phyloP scores from a whole-genome alignment of 1,139 yeast genomes.

The Nakaseomyces delphensis region DNA sequence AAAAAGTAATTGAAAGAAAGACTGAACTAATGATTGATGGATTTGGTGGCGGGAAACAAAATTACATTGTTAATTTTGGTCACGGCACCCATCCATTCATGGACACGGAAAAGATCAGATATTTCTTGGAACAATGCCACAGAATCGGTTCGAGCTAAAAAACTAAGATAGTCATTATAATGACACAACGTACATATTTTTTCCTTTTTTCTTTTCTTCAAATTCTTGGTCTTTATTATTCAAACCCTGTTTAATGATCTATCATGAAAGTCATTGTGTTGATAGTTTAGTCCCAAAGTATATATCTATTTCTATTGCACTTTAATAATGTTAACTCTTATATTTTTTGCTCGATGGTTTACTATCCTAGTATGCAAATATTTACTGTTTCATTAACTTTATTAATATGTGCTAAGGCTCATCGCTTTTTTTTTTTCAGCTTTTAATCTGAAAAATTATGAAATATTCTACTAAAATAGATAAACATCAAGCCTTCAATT shows the following conservation, averaged over 20 bases:
- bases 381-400: too few relatives aligned
- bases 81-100: conserved; percentile 97
- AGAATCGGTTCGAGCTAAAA: conserved; percentile 45
- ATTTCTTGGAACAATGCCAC: conserved; percentile 81
- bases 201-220: neutral
- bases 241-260: too few relatives aligned
- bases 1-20: conserved; percentile 67
- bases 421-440: too few relatives aligned
- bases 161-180: neutral
- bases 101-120: conserved; percentile 82
- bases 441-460: too few relatives aligned
- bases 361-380: too few relatives aligned
- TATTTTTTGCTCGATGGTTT: neutral
- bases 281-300: neutral
- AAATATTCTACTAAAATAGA: too few relatives aligned
- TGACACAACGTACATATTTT: too few relatives aligned
- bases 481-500: too few relatives aligned
- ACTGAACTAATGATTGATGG: conserved; percentile 83
- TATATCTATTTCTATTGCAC: neutral
- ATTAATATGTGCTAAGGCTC: too few relatives aligned
- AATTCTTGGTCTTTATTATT: neutral
- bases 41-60: conserved; percentile 85
- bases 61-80: conserved; percentile 88
- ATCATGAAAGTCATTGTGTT: neutral
- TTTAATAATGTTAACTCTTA: neutral